Conservation (phyloP, 495 filamentous ascomycete genomes). For the Rhizodiscina lignyota region DNA sequence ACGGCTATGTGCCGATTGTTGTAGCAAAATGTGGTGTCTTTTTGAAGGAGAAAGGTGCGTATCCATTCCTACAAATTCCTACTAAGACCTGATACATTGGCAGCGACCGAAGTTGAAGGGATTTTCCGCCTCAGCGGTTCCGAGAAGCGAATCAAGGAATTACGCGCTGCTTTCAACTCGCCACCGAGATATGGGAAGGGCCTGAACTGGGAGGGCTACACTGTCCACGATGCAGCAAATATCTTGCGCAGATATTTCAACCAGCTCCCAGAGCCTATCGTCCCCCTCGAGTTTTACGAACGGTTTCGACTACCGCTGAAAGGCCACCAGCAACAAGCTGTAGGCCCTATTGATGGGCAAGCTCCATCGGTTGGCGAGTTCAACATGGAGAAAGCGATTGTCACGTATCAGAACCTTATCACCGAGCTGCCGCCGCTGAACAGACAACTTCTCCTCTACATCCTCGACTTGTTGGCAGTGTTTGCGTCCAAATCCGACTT, state of each 20-base stretch:
- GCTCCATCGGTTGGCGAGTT: conserved; percentile 41
- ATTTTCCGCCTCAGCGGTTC: conserved; percentile 95
- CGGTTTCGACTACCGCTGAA: conserved; percentile 73
- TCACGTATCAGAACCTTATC: conserved; percentile 74
- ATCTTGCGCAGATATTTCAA: conserved; percentile 92
- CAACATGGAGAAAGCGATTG: conserved; percentile 59
- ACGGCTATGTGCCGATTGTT: conserved; percentile 97
- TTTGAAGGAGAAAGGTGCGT: conserved; percentile 90
- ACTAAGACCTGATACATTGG: neutral
- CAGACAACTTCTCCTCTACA: conserved; percentile 87
- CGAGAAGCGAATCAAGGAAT: conserved; percentile 95
- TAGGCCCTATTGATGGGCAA: conserved; percentile 39
- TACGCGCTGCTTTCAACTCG: conserved; percentile 81
- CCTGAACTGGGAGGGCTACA: conserved; percentile 92
- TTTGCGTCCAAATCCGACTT: conserved; percentile 95
- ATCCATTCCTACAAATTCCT: neutral
- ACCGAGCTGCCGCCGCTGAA: conserved; percentile 87
- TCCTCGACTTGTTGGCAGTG: conserved; percentile 92
- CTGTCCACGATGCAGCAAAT: conserved; percentile 96
- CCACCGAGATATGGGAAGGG: conserved; percentile 96
- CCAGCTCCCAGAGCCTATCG: conserved; percentile 86
- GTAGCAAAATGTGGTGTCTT: conserved; percentile 98
- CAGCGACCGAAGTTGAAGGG: conserved; percentile 90
- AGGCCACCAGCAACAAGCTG: conserved; percentile 56
- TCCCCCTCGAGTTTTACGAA: conserved; percentile 87